A percentile compares a stretch with the other conserved stretches of the same genome.
phyloP scores from a whole-genome alignment of 768 basidiomycete species.

The Auricularia sp. region DNA sequence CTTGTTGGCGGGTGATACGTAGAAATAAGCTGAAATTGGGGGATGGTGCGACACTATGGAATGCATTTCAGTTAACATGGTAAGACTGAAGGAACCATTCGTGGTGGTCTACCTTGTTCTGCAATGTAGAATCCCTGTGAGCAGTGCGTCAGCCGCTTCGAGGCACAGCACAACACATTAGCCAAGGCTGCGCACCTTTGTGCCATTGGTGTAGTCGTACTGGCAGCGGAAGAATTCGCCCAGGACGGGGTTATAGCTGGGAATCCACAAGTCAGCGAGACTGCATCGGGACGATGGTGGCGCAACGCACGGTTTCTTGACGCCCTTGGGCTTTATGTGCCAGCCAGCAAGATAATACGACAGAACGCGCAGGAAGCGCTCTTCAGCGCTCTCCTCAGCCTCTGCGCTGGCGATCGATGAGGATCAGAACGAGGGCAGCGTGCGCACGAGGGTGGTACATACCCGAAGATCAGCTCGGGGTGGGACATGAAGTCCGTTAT shows the following conservation, averaged over 20 bases:
- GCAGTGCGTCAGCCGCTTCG: background rate
- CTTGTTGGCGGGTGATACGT: slow-evolving; percentile 84
- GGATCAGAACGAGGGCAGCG: background rate
- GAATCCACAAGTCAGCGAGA: background rate
- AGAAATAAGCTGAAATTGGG: slow-evolving; percentile 91
- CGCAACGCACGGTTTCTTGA: slow-evolving; percentile 90
- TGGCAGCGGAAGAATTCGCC: slow-evolving; percentile 97
- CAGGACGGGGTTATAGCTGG: slow-evolving; percentile 89
- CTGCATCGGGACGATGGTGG: slow-evolving; percentile 1
- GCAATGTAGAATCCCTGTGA: slow-evolving; percentile 88
- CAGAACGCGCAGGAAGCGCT: slow-evolving; percentile 82
- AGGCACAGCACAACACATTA: background rate
- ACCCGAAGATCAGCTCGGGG: slow-evolving; percentile 95
- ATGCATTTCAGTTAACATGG: slow-evolving; percentile 2
- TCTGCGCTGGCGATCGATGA: slow-evolving; percentile 48
- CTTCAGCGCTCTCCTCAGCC: slow-evolving; percentile 70
- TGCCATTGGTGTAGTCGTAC: slow-evolving; percentile 85
- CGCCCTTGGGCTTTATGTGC: slow-evolving; percentile 99
- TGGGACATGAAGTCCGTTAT: slow-evolving; percentile 99
- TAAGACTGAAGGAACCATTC: background rate
- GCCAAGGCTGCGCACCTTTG: slow-evolving; percentile 18
- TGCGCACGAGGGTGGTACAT: slow-evolving; percentile 24
- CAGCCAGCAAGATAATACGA: slow-evolving; percentile 97
- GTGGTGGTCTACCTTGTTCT: slow-evolving; percentile 64
- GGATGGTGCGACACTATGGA: slow-evolving; percentile 83